Evolutionary conservation across 2,329 filamentous ascomycete genomes (phyloP), one percentile per base, ranked within the genome.

Genomic region (Pseudopithomyces maydicus): DNA sequence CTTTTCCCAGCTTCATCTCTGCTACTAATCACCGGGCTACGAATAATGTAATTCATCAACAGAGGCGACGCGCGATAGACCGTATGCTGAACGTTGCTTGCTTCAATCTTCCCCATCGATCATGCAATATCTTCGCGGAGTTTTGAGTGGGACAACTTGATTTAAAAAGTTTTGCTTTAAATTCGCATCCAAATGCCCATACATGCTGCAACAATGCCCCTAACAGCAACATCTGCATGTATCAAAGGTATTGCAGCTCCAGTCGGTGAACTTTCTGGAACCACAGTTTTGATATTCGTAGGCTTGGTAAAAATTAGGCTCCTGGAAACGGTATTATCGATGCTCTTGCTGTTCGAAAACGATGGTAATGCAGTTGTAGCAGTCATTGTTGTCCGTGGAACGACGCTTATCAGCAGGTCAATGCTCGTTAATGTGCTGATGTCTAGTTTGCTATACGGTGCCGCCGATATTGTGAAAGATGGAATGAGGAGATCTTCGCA

Each of bases 321-420:
- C 20, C 32, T 23, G 8, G 45, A 10, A 36, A 14, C 32, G 8
- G 26, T 32, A 20, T 41, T 48, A 7, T 45, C 42, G 10, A 15
- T 19, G 8, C 55, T 19, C 2, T 44, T 26, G 44, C 55, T 56
- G 20, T 62, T 46, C 43, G 56, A 55, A 50, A 57, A 57, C 15
- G 53, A 55, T 29, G 54, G 53, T 22, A 62, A 33, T n/a, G 52
- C 56, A 7, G 49, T 57, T 22, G 54, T 54, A 5, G 49, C 42
- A 22, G 55, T 56, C 19, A 54, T 52, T n/a, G 48, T 56, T 17
- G 58, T 44, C 11, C 44, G 39, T 14, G 51, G 59, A 32, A 57
- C 48, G 7, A 38, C 50, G 14, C 29, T 39, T 14, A 56, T 32
- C 17, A 52, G 58, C 14, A 61, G 19, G 3, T 52, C 56, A 5